These are phyloP conservation scores for Gossypium turneri DNA, from an alignment of 345 rosid species.

Conservation along the genomic window DNA sequence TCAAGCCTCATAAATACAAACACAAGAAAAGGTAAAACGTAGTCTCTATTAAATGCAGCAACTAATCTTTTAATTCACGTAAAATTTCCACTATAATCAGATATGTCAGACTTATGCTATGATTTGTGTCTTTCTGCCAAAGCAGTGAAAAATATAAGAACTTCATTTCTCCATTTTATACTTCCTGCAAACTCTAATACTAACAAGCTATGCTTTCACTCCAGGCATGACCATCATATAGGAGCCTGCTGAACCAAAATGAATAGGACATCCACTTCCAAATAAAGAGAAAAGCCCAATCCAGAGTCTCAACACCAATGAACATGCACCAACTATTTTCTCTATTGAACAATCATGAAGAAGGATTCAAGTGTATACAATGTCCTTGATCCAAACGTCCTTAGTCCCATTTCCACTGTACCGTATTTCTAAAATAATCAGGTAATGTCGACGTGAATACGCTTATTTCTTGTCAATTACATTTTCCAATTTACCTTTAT, in stretches of 20 bases:
- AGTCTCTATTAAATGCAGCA: not conserved
- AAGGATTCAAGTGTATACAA: not conserved
- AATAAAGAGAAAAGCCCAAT: not conserved
- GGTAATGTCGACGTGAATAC: not conserved
- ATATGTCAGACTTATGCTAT: not conserved
- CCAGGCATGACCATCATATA: not conserved
- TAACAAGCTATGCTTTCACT: not conserved
- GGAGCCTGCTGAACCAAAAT: not conserved
- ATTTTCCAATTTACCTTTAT: not conserved
- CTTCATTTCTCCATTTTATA: not conserved
- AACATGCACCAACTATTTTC: not conserved
- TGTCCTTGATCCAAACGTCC: not conserved
- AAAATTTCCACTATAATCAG: not conserved
- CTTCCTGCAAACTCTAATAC: not conserved
- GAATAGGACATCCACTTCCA: not conserved
- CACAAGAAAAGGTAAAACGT: not conserved
- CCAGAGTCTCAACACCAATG: not conserved
- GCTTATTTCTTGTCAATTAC: not conserved
- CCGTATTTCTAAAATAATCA: not conserved
- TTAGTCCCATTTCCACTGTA: not conserved
- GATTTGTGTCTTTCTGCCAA: not conserved
- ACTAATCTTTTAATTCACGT: not conserved
- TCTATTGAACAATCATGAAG: not conserved
- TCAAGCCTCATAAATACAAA: not conserved
- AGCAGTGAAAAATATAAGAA: not conserved